These are phyloP conservation scores for Lachnellula cervina DNA, from an alignment of 2,329 filamentous ascomycete species.

Conservation along the genomic window DNA sequence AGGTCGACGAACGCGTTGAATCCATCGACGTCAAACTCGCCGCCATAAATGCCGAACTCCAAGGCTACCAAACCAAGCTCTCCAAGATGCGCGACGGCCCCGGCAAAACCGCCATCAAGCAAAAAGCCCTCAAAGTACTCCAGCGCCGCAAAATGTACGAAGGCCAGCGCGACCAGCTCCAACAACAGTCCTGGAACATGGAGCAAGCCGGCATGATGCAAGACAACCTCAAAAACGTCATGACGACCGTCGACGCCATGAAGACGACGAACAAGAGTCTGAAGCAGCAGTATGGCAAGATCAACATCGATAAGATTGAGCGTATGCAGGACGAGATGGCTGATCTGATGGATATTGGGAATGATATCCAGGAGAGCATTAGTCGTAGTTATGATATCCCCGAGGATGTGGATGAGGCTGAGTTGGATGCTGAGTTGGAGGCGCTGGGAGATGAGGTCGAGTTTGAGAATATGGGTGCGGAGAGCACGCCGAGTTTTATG, in stretches of 20 bases:
- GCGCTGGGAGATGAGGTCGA: constrained; percentile 92
- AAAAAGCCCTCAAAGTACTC: constrained; percentile 90
- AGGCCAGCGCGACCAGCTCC: constrained; percentile 85
- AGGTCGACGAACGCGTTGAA: constrained; percentile 77
- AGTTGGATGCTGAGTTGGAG: constrained; percentile 94
- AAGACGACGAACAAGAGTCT: constrained; percentile 94
- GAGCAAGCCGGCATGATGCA: constrained; percentile 98
- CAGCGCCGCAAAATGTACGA: constrained; percentile 95
- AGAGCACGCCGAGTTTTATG: constrained; percentile 73
- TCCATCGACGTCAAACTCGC: constrained; percentile 92
- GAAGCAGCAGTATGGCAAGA: constrained; percentile 91
- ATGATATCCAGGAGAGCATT: constrained; percentile 96
- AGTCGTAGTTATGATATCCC: constrained; percentile 89
- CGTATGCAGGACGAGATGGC: constrained; percentile 98
- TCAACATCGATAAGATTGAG: constrained; percentile 97
- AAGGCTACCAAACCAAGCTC: constrained; percentile 81
- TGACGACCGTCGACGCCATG: constrained; percentile 97
- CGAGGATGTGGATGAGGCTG: constrained; percentile 93
- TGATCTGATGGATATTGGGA: constrained; percentile 93
- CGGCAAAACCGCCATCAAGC: constrained; percentile 85
- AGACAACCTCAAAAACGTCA: constrained; percentile 96
- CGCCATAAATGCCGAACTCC: constrained; percentile 83
- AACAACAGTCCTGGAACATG: constrained; percentile 98
- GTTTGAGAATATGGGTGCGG: constrained; percentile 59
- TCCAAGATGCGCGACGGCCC: constrained; percentile 92